phyloP scores from a whole-genome alignment of 495 filamentous ascomycete genomes.

The Penicillium desertorum region DNA sequence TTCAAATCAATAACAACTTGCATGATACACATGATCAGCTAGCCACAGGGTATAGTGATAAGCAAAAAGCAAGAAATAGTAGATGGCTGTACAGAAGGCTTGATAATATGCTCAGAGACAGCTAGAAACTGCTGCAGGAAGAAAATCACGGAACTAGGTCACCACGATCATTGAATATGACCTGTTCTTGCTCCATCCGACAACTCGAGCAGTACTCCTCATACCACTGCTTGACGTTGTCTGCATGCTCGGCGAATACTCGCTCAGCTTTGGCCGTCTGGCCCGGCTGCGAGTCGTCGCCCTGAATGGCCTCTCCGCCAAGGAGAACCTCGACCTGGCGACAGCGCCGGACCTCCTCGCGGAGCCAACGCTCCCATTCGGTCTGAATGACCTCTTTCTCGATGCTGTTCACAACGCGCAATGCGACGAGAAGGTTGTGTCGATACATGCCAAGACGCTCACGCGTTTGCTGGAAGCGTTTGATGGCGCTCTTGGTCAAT shows the following conservation, averaged over 20 bases:
- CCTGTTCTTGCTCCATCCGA: slow-evolving; percentile 53
- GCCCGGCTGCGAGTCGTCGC: slow-evolving; percentile 29
- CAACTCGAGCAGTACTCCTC: slow-evolving; percentile 75
- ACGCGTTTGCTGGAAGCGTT: slow-evolving; percentile 70
- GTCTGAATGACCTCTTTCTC: slow-evolving; percentile 79
- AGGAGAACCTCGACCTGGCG: slow-evolving; percentile 58
- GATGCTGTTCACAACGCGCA: slow-evolving; percentile 85
- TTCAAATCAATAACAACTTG: neutral
- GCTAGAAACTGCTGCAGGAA: slow-evolving; percentile 7
- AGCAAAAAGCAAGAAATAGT: slow-evolving; percentile 14
- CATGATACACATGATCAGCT: slow-evolving; percentile 12
- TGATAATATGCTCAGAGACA: slow-evolving; percentile 6
- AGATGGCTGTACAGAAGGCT: slow-evolving; percentile 12
- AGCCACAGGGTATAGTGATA: slow-evolving; percentile 39
- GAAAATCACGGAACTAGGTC: slow-evolving; percentile 22
- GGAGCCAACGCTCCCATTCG: slow-evolving; percentile 91
- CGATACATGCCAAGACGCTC: slow-evolving; percentile 80
- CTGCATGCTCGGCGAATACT: slow-evolving; percentile 42
- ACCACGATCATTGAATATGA: slow-evolving; percentile 20
- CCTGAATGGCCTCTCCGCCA: slow-evolving; percentile 27
- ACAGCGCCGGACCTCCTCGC: slow-evolving; percentile 68
- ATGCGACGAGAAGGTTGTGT: slow-evolving; percentile 88
- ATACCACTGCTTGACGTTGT: slow-evolving; percentile 61
- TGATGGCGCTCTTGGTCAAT: slow-evolving; percentile 58
- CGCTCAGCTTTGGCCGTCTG: slow-evolving; percentile 25